Conservation (phyloP, 106 monocot species). For the Hemerocallis citrina region DNA sequence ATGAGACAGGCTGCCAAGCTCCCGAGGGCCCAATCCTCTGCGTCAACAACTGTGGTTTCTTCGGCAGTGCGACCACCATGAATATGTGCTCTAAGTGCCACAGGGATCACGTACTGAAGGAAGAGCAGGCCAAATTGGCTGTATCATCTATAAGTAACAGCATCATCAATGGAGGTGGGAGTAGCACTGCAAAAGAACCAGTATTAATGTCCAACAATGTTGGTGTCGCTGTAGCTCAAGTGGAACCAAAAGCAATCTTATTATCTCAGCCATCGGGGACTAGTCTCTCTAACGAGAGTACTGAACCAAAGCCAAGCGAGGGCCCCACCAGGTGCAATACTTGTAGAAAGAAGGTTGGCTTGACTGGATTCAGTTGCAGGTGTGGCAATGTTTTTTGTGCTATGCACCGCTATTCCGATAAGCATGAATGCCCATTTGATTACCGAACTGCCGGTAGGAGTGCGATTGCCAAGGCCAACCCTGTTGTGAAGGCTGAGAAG, state of each 20-base stretch:
- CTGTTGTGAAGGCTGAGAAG: constrained; percentile 65
- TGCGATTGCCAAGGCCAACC: constrained; percentile 48
- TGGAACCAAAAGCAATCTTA: constrained; percentile 6
- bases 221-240: constrained; percentile 7
- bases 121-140: constrained; percentile 37
- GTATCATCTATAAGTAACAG: constrained; percentile 32
- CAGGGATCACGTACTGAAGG: constrained; percentile 35
- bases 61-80: constrained; percentile 59
- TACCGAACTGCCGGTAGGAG: constrained; percentile 34
- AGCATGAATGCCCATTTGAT: constrained; percentile 47
- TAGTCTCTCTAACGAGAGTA: constrained; percentile 1
- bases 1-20: constrained; percentile 52
- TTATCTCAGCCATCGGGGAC: constrained; percentile 3
- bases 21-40: constrained; percentile 57
- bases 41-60: constrained; percentile 72
- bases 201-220: constrained; percentile 4
- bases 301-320: constrained; percentile 16
- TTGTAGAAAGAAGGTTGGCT: constrained; percentile 39
- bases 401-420: constrained; percentile 42
- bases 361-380: constrained; percentile 50
- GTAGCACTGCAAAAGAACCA: constrained; percentile 13
- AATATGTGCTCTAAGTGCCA: constrained; percentile 82
- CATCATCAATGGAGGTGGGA: constrained; percentile 35
- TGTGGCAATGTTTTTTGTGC: constrained; percentile 52
- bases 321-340: constrained; percentile 37